Evolutionary conservation across 768 basidiomycete species (phyloP).

Genomic region (Lactifluus rugatus): DNA sequence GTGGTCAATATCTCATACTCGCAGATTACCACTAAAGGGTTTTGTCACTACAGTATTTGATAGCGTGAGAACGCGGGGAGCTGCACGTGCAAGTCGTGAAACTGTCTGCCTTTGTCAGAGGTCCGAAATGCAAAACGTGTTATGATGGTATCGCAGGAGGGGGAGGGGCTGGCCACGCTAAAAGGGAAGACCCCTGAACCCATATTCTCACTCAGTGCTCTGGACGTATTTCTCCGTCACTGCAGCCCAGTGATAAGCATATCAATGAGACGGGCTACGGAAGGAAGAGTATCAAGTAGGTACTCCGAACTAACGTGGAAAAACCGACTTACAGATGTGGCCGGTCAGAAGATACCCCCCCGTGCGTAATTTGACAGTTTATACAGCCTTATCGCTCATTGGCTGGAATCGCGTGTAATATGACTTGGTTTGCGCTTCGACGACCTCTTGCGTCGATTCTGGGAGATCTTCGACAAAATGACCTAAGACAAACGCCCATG

Average conservation of each 20-base stretch:
- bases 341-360: not conserved
- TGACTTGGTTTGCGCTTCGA: constrained; percentile 77
- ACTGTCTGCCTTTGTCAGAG: not conserved
- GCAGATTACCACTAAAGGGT: not conserved
- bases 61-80: not conserved
- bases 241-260: not conserved
- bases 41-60: not conserved
- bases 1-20: not conserved
- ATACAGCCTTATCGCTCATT: constrained; percentile 14
- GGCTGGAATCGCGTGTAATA: constrained; percentile 80
- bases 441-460: constrained; percentile 88
- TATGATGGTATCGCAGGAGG: not conserved
- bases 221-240: not conserved
- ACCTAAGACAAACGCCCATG: constrained; percentile 34
- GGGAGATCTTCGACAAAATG: constrained; percentile 77
- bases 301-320: too few species aligned
- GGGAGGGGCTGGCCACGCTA: not conserved
- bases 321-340: not conserved
- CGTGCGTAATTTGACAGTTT: not conserved
- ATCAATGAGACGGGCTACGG: not conserved
- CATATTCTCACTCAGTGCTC: not conserved
- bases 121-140: not conserved
- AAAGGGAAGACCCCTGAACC: not conserved
- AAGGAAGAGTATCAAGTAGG: not conserved
- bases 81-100: not conserved